Base-by-base conservation (phyloP, 495 filamentous ascomycete genomes). In the Penicillium daleae region DNA sequence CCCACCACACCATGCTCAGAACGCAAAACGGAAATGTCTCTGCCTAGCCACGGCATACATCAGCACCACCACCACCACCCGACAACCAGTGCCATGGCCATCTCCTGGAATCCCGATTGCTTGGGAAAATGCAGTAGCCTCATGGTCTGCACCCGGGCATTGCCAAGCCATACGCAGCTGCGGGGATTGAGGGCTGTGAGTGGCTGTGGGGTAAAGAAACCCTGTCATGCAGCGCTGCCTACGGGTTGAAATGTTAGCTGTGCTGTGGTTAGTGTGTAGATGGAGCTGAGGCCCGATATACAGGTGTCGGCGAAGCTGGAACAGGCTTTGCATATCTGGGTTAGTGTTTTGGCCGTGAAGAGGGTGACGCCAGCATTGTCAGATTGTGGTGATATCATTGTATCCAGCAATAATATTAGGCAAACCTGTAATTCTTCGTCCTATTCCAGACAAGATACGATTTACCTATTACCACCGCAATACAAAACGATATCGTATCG, bases 1-100 rank as follows among this genome's bases (percentile, higher is more conserved):
- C 9, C 29, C 22, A 27, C 22, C 46, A 8, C 26, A 27, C 12
- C 22, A 17, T 27, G 19, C 46, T 27, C 40, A 49, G 1, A 15
- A 17, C 46, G 8, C 24, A 50, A 50, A 27, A 54, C 31, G 21
- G 51, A 37, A 54, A 54, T 21, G 51, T 35, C 29, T 54, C 27
- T 54, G 51, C 51, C 51, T 54, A 54, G 51, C 51, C 51, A 54
- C 51, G 19, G 32, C 21, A 50, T 12, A 29, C 26, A 13, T 29
- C 46, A 46, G 2, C 42, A 46, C n/a, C n/a, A n/a, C n/a, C n/a
- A n/a, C n/a, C n/a, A n/a, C n/a, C n/a, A n/a, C n/a, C n/a, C n/a
- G n/a, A n/a, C n/a, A n/a, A n/a, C n/a, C n/a, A n/a, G n/a, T n/a
- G n/a, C n/a, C n/a, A n/a, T n/a, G n/a, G n/a, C n/a, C n/a, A n/a